Evolutionary conservation across 1,139 yeast species (phyloP).

Genomic region (Kodamaea derodonti): DNA sequence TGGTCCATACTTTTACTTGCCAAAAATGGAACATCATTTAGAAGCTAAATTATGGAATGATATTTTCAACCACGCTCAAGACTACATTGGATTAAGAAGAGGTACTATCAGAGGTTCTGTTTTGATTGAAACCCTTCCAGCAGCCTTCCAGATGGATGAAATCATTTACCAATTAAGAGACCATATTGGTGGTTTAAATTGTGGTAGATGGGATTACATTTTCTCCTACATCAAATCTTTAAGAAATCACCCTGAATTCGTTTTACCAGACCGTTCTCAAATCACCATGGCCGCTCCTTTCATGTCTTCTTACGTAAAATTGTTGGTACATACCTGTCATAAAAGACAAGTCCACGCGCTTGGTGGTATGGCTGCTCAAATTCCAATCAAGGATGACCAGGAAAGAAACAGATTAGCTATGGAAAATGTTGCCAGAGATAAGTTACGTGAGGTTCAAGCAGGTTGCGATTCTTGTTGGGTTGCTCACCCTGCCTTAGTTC

Average conservation of each 20-base stretch:
- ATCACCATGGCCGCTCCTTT: conserved; percentile 27
- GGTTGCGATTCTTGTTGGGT: conserved; percentile 86
- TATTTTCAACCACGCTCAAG: conserved; percentile 26
- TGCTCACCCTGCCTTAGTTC: conserved; percentile 77
- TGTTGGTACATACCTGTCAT: conserved; percentile 26
- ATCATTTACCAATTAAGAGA: conserved; percentile 26
- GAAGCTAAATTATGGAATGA: conserved; percentile 30
- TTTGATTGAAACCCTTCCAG: conserved; percentile 28
- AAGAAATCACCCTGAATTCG: conserved; percentile 20
- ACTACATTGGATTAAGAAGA: conserved; percentile 19
- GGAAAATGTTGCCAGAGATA: conserved; percentile 24
- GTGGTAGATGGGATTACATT: conserved; percentile 32
- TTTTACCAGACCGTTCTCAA: conserved; percentile 25
- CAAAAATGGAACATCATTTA: conserved; percentile 29
- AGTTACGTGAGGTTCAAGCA: conserved; percentile 60
- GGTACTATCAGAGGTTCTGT: conserved; percentile 30
- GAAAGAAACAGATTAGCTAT: conserved; percentile 22
- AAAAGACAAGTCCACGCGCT: conserved; percentile 29
- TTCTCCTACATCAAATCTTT: conserved; percentile 26
- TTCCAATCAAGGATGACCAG: conserved; percentile 25
- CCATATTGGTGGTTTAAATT: conserved; percentile 27
- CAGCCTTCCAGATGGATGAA: conserved; percentile 31
- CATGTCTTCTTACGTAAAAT: conserved; percentile 25
- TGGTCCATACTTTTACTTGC: conserved; percentile 29
- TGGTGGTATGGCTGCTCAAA: conserved; percentile 32